Percentiles rank a stretch among this genome's conserved stretches.
Conservation (phyloP, 192 early-diverging fungal species). For the Funneliformis geosporum region DNA sequence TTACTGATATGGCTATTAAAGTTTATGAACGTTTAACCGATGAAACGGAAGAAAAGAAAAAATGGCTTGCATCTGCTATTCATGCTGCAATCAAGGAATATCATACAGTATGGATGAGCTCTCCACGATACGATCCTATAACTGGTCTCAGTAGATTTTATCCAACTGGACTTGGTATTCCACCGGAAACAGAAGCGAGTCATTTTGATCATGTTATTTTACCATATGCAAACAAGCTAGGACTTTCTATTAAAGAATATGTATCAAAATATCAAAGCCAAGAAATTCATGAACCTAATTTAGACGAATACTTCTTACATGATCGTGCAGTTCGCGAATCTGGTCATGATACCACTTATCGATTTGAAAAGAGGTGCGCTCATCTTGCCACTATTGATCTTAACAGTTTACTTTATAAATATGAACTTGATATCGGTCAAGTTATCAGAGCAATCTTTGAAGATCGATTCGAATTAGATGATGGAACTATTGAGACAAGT, state of each 20-base stretch:
- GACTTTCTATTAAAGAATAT: slow-evolving; percentile 72
- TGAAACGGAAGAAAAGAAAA: slow-evolving; percentile 55
- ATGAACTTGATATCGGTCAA: slow-evolving; percentile 88
- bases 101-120: slow-evolving; percentile 85
- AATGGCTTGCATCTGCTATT: slow-evolving; percentile 71
- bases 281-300: slow-evolving; percentile 71
- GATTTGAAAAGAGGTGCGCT: slow-evolving; percentile 89
- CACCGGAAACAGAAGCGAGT: slow-evolving; percentile 94
- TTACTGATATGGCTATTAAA: slow-evolving; percentile 93
- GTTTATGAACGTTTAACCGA: slow-evolving; percentile 66
- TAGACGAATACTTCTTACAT: slow-evolving; percentile 96
- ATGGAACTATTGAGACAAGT: slow-evolving; percentile 49
- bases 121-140: slow-evolving; percentile 71
- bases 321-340: slow-evolving; percentile 97
- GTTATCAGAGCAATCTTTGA: slow-evolving; percentile 64
- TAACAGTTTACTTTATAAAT: slow-evolving; percentile 92
- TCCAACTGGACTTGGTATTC: slow-evolving; percentile 91
- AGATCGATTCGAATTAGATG: slow-evolving; percentile 51
- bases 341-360: slow-evolving; percentile 96
- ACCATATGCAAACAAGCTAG: slow-evolving; percentile 72
- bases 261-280: slow-evolving; percentile 70
- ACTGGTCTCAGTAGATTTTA: slow-evolving; percentile 84
- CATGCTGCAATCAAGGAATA: slow-evolving; percentile 90
- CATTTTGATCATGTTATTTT: slow-evolving; percentile 87
- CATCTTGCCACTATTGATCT: slow-evolving; percentile 92